Conservation (phyloP, 306 rosid genomes). For the Trifolium fragiferum region DNA sequence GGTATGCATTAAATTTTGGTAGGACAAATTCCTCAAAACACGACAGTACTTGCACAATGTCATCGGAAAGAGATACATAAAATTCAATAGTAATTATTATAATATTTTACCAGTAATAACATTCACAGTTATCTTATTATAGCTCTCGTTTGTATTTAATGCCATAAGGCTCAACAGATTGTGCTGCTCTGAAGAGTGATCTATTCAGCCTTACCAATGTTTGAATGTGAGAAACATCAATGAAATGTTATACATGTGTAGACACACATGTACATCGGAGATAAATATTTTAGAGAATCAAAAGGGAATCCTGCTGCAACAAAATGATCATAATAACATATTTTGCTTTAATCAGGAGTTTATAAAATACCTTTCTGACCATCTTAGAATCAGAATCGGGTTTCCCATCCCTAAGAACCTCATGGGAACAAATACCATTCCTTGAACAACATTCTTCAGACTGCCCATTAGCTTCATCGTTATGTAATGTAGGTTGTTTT, state of each 20-base stretch:
- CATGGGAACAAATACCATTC: slow-evolving; percentile 91
- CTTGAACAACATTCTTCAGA: slow-evolving; percentile 65
- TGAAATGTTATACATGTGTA: slow-evolving; percentile 26
- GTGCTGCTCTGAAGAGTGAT: slow-evolving; percentile 33
- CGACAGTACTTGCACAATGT: slow-evolving; percentile 29
- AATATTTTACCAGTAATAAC: slow-evolving; percentile 21
- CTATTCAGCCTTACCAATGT: slow-evolving; percentile 5
- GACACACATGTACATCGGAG: slow-evolving; percentile 9
- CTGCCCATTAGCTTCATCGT: slow-evolving; percentile 41
- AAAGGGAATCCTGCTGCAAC: slow-evolving; percentile 30
- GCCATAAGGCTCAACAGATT: slow-evolving; percentile 25
- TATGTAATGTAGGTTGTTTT: slow-evolving; percentile 41
- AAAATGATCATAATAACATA: slow-evolving; percentile 33
- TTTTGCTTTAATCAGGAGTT: slow-evolving; percentile 24
- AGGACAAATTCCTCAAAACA: slow-evolving; percentile 35
- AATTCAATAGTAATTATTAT: slow-evolving; percentile 28
- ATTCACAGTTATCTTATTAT: slow-evolving; percentile 13
- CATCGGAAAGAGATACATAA: slow-evolving; percentile 25
- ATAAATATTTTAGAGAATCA: slow-evolving; percentile 30
- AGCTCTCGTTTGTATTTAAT: slow-evolving; percentile 20
- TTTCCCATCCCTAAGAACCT: slow-evolving; percentile 77
- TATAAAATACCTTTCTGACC: slow-evolving; percentile 63
- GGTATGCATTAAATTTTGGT: slow-evolving; percentile 12
- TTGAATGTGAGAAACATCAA: slow-evolving; percentile 23
- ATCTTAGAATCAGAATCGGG: slow-evolving; percentile 59